These are phyloP conservation scores for Talinum fruticosum DNA, from an alignment of 148 eudicot species.

Conservation along the genomic window DNA sequence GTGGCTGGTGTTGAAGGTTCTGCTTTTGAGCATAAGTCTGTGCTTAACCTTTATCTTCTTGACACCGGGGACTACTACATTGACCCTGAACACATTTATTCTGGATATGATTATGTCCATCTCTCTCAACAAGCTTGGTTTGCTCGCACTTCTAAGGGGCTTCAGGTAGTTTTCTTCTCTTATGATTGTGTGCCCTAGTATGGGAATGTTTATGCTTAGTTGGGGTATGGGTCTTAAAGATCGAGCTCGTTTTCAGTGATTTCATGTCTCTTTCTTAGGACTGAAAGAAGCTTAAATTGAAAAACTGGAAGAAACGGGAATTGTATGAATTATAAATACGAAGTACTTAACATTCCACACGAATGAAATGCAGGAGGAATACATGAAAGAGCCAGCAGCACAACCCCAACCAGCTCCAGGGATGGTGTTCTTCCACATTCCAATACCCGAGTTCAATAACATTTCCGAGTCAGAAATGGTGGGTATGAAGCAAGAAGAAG, in stretches of 20 bases:
- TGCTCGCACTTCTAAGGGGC: constrained; percentile 40
- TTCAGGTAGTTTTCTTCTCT: constrained; percentile 35
- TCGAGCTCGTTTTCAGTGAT: too few species aligned
- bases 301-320: too few species aligned
- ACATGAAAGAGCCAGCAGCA: constrained; percentile 34
- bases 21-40: constrained; percentile 40
- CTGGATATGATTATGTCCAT: constrained; percentile 69
- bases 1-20: constrained; percentile 52
- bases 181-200: background rate
- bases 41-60: constrained; percentile 57
- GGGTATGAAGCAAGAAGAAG: constrained; percentile 57
- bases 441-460: constrained; percentile 52
- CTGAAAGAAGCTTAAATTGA: too few species aligned
- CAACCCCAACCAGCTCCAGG: constrained; percentile 51
- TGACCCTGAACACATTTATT: constrained; percentile 36
- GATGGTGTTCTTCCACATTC: constrained; percentile 63
- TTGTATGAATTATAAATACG: too few species aligned
- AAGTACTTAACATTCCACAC: background rate
- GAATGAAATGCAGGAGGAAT: constrained; percentile 34
- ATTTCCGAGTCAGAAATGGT: constrained; percentile 48
- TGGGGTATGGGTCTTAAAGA: too few species aligned
- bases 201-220: too few species aligned
- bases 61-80: constrained; percentile 57
- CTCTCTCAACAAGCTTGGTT: constrained; percentile 70
- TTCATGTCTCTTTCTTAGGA: too few species aligned